Percentiles rank a stretch among this genome's conserved stretches.
These are phyloP conservation scores for Colletotrichum australisinense DNA, from an alignment of 2,329 filamentous ascomycete species.

Conservation along the genomic window DNA sequence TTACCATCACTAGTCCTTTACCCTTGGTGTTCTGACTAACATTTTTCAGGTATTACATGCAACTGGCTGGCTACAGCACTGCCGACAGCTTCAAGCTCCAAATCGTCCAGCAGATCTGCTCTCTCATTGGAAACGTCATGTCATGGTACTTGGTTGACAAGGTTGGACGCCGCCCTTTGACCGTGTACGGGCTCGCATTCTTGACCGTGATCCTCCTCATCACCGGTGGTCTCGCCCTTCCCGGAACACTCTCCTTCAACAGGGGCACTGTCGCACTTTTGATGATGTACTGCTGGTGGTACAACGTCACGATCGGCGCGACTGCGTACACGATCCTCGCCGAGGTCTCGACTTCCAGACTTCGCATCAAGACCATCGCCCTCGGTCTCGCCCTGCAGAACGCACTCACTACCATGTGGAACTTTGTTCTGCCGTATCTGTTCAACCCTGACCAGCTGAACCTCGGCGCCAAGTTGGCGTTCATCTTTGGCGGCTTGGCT, in stretches of 20 bases:
- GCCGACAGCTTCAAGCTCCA: slow-evolving; percentile 50
- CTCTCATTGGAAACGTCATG: slow-evolving; percentile 52
- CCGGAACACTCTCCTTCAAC: slow-evolving; percentile 42
- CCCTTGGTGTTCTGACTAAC: not conserved
- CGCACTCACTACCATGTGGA: slow-evolving; percentile 35
- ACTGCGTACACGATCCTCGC: slow-evolving; percentile 51
- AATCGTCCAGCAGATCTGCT: slow-evolving; percentile 52
- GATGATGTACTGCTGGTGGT: slow-evolving; percentile 51
- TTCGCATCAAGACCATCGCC: slow-evolving; percentile 53
- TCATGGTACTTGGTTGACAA: slow-evolving; percentile 52
- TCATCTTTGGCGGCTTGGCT: slow-evolving; percentile 51
- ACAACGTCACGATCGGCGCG: slow-evolving; percentile 53
- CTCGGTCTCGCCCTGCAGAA: slow-evolving; percentile 50
- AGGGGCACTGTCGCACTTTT: slow-evolving; percentile 49
- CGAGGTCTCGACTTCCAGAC: slow-evolving; percentile 50
- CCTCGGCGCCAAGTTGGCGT: slow-evolving; percentile 52
- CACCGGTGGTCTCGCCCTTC: slow-evolving; percentile 44
- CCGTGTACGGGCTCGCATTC: slow-evolving; percentile 46
- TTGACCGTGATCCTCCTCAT: slow-evolving; percentile 53
- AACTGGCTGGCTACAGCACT: slow-evolving; percentile 53
- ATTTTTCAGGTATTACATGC: slow-evolving; percentile 48
- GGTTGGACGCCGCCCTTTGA: slow-evolving; percentile 49
- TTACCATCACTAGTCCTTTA: slow-evolving; percentile 45
- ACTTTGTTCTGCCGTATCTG: slow-evolving; percentile 39
- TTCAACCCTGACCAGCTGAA: slow-evolving; percentile 42